phyloP scores from a whole-genome alignment of 2,329 filamentous ascomycete species.

The Sporothrix euskadiensis region DNA sequence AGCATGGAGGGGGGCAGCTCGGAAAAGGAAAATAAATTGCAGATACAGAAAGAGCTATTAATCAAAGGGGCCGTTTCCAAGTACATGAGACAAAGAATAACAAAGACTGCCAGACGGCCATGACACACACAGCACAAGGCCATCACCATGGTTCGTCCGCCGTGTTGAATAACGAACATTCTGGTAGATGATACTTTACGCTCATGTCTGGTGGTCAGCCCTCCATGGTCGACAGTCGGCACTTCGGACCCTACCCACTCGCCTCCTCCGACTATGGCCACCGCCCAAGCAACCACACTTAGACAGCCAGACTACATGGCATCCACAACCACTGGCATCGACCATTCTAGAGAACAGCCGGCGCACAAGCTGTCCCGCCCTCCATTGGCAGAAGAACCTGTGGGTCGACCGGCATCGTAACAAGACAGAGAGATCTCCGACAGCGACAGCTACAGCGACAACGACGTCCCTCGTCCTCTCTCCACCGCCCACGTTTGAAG shows the following conservation, averaged over 20 bases:
- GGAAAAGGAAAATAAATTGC: background rate
- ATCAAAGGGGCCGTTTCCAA: background rate
- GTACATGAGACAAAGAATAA: constrained; percentile 22
- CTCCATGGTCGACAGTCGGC: background rate
- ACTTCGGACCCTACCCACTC: background rate
- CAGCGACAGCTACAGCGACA: background rate
- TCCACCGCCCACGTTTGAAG: background rate
- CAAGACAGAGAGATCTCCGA: background rate
- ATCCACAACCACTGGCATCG: background rate
- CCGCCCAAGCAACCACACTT: background rate
- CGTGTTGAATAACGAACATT: no score
- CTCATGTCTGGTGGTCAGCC: background rate
- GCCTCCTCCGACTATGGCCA: background rate
- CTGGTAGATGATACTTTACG: background rate
- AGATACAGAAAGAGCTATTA: background rate
- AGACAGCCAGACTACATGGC: no score
- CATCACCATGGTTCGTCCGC: background rate
- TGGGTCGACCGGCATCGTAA: background rate
- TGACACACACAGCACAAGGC: background rate
- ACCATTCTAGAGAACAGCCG: background rate
- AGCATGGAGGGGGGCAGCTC: background rate
- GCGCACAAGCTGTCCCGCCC: background rate
- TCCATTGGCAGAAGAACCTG: background rate
- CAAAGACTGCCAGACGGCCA: background rate
- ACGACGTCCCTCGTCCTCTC: background rate